phyloP scores from a whole-genome alignment of 208 protist species.

The Blastocrithidia nonstop region DNA sequence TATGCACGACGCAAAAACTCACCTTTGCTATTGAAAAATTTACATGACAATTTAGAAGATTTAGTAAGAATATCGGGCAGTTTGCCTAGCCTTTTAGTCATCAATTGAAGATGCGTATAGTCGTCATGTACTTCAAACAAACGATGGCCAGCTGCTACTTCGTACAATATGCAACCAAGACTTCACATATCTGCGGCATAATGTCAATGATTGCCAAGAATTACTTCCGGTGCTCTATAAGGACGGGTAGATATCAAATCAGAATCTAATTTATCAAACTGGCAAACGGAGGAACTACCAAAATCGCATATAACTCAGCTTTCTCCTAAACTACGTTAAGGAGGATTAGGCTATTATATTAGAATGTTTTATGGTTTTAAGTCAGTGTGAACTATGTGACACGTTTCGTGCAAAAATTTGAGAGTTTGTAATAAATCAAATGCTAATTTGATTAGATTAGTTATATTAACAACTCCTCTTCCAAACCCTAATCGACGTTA shows the following conservation, averaged over 20 bases:
- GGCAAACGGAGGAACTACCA: slow-evolving; percentile 69
- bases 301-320: slow-evolving; percentile 78
- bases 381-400: slow-evolving; percentile 91
- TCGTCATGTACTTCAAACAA: slow-evolving; percentile 85
- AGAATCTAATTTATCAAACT: slow-evolving; percentile 43
- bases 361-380: slow-evolving; percentile 96
- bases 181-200: slow-evolving; percentile 90
- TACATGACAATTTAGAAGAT: slow-evolving; percentile 19
- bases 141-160: slow-evolving; percentile 79
- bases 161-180: slow-evolving; percentile 86
- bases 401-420: slow-evolving; percentile 63
- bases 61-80: slow-evolving; percentile 34
- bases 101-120: slow-evolving; percentile 64
- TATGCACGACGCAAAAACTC: slow-evolving; percentile 25
- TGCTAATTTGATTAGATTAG: slow-evolving; percentile 32
- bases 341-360: slow-evolving; percentile 31
- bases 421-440: slow-evolving; percentile 65
- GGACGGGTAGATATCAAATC: slow-evolving; percentile 82
- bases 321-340: slow-evolving; percentile 26
- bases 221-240: slow-evolving; percentile 84
- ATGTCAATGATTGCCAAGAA: slow-evolving; percentile 78
- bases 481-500: slow-evolving; percentile 42
- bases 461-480: slow-evolving; percentile 33
- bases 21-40: slow-evolving; percentile 38
- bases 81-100: slow-evolving; percentile 44